Evolutionary conservation across 2,329 filamentous ascomycete genomes (phyloP).

Genomic region (Alternaria sp.): DNA sequence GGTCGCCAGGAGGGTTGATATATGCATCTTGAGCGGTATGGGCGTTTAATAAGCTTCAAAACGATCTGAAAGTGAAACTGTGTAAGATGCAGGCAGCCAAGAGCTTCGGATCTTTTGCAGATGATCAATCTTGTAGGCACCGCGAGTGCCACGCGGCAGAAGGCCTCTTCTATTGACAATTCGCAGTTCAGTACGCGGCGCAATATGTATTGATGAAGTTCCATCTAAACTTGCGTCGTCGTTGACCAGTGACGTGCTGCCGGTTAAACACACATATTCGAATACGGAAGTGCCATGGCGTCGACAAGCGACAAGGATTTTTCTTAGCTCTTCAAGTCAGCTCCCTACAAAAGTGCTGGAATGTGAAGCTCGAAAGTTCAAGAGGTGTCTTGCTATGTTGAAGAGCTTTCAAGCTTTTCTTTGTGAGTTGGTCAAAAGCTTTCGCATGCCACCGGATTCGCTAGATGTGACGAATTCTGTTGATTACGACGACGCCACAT

Average conservation of each 20-base stretch:
- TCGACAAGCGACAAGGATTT: background rate
- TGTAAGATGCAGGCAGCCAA: slow-evolving; percentile 5
- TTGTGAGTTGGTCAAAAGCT: background rate
- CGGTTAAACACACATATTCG: slow-evolving; percentile 18
- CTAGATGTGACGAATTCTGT: background rate
- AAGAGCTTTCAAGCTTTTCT: background rate
- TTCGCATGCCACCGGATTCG: background rate
- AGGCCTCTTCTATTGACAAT: slow-evolving; percentile 1
- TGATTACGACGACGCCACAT: background rate
- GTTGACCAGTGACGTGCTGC: slow-evolving; percentile 7
- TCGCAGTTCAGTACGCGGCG: slow-evolving; percentile 15
- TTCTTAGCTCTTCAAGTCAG: background rate
- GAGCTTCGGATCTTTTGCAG: slow-evolving; percentile 1
- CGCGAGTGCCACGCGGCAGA: slow-evolving; percentile 13
- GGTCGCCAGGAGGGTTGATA: slow-evolving; percentile 20
- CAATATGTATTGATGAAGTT: slow-evolving; percentile 23
- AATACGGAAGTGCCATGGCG: background rate
- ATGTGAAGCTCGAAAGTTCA: background rate
- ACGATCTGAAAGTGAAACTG: background rate
- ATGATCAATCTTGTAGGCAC: background rate
- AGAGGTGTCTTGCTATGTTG: background rate
- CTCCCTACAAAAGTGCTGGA: background rate
- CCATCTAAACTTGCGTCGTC: slow-evolving; percentile 12
- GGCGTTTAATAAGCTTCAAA: background rate
- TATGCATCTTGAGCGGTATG: slow-evolving; percentile 24